Percentiles rank a stretch among this genome's conserved stretches.
These are phyloP conservation scores for Trichoderma sp. DNA, from an alignment of 2,329 filamentous ascomycete genomes.

Conservation along the genomic window DNA sequence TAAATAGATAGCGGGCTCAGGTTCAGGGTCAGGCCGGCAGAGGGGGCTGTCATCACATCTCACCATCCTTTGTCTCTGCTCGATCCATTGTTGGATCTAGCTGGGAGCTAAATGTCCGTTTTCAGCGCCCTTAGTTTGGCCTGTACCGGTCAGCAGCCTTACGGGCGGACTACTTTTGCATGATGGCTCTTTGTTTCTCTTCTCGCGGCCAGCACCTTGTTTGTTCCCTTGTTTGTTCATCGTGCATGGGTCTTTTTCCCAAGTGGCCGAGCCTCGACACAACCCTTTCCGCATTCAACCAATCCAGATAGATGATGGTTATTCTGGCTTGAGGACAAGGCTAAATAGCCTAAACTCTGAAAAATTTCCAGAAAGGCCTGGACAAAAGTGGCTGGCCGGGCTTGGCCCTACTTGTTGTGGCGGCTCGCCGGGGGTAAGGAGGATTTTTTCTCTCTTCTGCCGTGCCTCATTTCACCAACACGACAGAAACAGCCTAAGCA, in stretches of 20 bases:
- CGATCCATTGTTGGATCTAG: neutral
- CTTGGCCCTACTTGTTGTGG: slow-evolving; percentile 1
- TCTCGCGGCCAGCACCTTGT: neutral
- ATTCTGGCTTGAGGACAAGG: neutral
- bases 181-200: neutral
- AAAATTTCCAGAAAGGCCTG: slow-evolving; percentile 17
- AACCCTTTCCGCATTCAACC: neutral
- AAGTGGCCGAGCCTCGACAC: neutral
- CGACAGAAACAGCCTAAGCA: slow-evolving; percentile 6
- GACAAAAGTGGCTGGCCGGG: slow-evolving; percentile 7
- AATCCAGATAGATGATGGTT: neutral
- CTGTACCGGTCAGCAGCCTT: slow-evolving; percentile 3
- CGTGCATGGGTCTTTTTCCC: neutral
- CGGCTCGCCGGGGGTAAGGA: slow-evolving; percentile 10
- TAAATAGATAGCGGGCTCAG: neutral
- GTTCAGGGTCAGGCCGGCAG: neutral
- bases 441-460: neutral
- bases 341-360: slow-evolving; percentile 16
- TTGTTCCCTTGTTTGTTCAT: neutral
- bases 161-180: neutral
- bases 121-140: neutral
- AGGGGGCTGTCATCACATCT: slow-evolving; percentile 2
- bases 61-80: neutral
- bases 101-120: neutral
- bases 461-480: slow-evolving; percentile 5